phyloP scores from a whole-genome alignment of 225 moss, liverwort and hornwort species.

The Polytrichum commune region DNA sequence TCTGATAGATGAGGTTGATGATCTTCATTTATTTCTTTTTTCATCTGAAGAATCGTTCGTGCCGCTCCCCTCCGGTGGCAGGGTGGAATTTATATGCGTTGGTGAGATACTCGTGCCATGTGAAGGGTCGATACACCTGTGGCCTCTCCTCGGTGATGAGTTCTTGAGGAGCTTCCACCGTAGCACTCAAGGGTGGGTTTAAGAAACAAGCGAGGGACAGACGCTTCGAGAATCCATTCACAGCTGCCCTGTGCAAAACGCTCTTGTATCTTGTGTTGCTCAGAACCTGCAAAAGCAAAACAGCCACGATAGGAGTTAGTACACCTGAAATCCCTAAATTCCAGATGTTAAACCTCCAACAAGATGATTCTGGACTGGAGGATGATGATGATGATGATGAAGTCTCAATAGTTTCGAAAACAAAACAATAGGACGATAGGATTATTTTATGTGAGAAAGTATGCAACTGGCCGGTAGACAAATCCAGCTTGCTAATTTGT shows the following conservation, averaged over 20 bases:
- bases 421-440: no score
- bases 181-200: constrained; percentile 44
- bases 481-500: no score
- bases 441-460: no score
- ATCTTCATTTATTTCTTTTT: neutral
- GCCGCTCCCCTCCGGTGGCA: constrained; percentile 45
- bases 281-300: constrained; percentile 40
- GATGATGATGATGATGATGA: no score
- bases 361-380: no score
- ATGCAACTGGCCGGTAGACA: no score
- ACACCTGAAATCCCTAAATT: no score
- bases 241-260: constrained; percentile 54
- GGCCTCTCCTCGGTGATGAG: constrained; percentile 51
- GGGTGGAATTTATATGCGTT: constrained; percentile 55
- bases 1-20: neutral
- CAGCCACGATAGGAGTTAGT: no score
- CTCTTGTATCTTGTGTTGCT: constrained; percentile 63
- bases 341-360: no score
- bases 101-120: constrained; percentile 57
- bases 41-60: constrained; percentile 37
- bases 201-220: constrained; percentile 58
- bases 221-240: constrained; percentile 51
- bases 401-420: no score
- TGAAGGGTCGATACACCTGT: constrained; percentile 49
- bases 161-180: constrained; percentile 44